Evolutionary conservation across 2,329 filamentous ascomycete species (phyloP).

Genomic region (Fusarium scirpi): DNA sequence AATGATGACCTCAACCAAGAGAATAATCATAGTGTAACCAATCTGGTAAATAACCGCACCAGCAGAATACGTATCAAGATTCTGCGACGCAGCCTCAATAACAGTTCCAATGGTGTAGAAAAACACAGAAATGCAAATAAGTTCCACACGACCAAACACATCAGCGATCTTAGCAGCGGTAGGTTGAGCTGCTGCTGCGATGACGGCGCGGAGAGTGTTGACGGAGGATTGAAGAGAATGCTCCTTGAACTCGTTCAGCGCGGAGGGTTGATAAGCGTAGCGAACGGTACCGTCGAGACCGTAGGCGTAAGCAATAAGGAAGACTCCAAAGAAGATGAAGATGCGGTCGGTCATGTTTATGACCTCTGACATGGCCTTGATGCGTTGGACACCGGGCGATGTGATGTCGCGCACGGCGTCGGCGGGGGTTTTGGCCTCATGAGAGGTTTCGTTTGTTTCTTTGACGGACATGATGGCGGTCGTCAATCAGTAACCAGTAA

Average conservation of each 20-base stretch:
- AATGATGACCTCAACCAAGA: constrained; percentile 73
- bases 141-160: constrained; percentile 72
- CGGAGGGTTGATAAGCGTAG: constrained; percentile 67
- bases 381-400: constrained; percentile 68
- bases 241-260: constrained; percentile 61
- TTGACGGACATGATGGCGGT: constrained; percentile 11
- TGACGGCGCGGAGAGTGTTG: constrained; percentile 68
- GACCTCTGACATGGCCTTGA: constrained; percentile 67
- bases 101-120: constrained; percentile 71
- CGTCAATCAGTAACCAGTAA: no score
- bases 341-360: constrained; percentile 65
- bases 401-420: constrained; percentile 50
- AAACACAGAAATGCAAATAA: constrained; percentile 66
- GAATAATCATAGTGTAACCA: constrained; percentile 71
- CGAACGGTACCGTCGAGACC: constrained; percentile 69
- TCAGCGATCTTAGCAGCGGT: constrained; percentile 72
- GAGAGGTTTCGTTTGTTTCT: constrained; percentile 17
- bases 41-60: constrained; percentile 72
- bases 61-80: constrained; percentile 64
- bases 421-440: constrained; percentile 33
- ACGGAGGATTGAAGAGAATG: constrained; percentile 71
- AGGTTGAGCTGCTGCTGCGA: constrained; percentile 69
- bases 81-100: constrained; percentile 64
- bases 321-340: constrained; percentile 70
- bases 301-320: constrained; percentile 73